Evolutionary conservation across 441 rosid genomes (phyloP), one percentile per base, ranked within the genome.

Genomic region (Populus hybrid): DNA sequence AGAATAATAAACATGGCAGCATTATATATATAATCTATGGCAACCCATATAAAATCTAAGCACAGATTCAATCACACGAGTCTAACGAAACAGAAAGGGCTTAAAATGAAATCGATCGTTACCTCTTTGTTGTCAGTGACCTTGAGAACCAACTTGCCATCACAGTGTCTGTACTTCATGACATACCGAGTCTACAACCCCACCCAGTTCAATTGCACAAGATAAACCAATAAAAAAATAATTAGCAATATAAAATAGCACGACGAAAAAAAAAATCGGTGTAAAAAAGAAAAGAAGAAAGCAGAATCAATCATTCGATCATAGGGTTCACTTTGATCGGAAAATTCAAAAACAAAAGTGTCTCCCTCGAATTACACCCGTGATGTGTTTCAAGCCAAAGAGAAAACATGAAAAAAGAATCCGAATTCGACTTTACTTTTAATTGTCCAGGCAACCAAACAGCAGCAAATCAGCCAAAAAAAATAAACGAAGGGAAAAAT

Each of bases 61-160:
- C 57, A 28, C 6, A 36, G 34, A 10, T 40, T 21, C 38, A 63
- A 30, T 30, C 32, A 30, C 32, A 30, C 3, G 32, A 3, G 32
- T 30, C 32, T 3, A 30, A 30, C 32, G 32, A 30, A 23, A 30
- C 36, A 26, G 3, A 69, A 69, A 32, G 4, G 8, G 2, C 12
- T 54, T 8, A 61, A 38, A 30, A 10, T 23, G 38, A 18, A 78
- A 69, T 24, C 14, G 76, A 72, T 85, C n/a, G n/a, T 2, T 54
- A 91, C 98, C 97, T 95, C 95, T 83, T 87, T 93, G 89, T 95
- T 90, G 81, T 95, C 97, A 74, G 99, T 93, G 83, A 95, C 98
- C 89, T 93, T 95, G 82, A 95, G 96, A 86, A 95, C 94, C 91
- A 95, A 86, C 80, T 91, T 93, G 75, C 98, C 98, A 11, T 95